A percentile compares a stretch with the other conserved stretches of the same genome.
phyloP scores from a whole-genome alignment of 768 basidiomycete genomes.

The Fistulinella prunicolor region DNA sequence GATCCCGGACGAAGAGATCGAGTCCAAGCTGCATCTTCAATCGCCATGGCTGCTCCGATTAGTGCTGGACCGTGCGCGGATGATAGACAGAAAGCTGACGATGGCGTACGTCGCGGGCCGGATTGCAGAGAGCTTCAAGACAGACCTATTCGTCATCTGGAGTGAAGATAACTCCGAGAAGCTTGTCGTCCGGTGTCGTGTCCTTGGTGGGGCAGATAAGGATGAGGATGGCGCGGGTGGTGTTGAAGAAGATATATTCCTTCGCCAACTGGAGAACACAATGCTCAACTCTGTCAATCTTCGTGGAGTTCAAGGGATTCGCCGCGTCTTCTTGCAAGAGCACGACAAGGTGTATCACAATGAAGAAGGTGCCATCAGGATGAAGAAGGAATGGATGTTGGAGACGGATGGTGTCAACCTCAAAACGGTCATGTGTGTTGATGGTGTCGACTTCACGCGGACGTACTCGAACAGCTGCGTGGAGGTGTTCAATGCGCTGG shows the following conservation, averaged over 20 bases:
- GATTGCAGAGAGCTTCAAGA: slow-evolving; percentile 92
- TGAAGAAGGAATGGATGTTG: slow-evolving; percentile 84
- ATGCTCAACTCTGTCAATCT: slow-evolving; percentile 95
- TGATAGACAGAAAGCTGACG: slow-evolving; percentile 94
- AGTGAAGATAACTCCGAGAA: slow-evolving; percentile 99
- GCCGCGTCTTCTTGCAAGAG: slow-evolving; percentile 89
- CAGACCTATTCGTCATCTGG: slow-evolving; percentile 97
- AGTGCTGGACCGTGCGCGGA: slow-evolving; percentile 94
- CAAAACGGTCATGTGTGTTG: slow-evolving; percentile 91
- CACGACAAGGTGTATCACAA: slow-evolving; percentile 74
- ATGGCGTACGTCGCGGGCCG: slow-evolving; percentile 94
- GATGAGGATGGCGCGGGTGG: slow-evolving; percentile 74
- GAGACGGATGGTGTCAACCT: slow-evolving; percentile 97
- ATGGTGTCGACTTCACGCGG: slow-evolving; percentile 89
- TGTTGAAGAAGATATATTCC: slow-evolving; percentile 92
- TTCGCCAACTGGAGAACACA: slow-evolving; percentile 93
- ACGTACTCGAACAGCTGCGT: slow-evolving; percentile 98
- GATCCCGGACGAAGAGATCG: slow-evolving; percentile 96
- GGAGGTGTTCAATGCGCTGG: slow-evolving; percentile 90
- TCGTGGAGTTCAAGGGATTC: slow-evolving; percentile 88
- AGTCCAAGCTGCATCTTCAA: slow-evolving; percentile 84
- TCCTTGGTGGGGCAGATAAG: slow-evolving; percentile 80
- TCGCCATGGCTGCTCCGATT: slow-evolving; percentile 98
- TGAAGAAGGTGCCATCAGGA: slow-evolving; percentile 62
- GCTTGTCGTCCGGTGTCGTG: slow-evolving; percentile 94